Evolutionary conservation across 331 rosid genomes (phyloP).

Genomic region (Quercus phellos): DNA sequence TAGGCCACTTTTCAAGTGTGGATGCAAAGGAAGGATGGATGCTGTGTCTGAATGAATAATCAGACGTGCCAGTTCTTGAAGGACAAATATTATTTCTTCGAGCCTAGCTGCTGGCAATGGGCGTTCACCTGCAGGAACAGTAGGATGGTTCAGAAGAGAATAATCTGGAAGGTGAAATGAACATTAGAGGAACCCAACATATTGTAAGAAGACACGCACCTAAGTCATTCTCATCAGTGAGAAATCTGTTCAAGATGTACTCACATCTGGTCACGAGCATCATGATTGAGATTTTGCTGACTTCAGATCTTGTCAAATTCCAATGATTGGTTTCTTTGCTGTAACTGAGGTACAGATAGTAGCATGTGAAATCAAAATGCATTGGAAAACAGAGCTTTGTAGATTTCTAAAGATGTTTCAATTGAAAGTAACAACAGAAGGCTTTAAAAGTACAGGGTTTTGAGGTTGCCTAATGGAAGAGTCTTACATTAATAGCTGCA

Average conservation of each 20-base stretch:
- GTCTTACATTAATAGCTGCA: not conserved
- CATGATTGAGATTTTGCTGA: constrained; percentile 72
- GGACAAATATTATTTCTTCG: constrained; percentile 68
- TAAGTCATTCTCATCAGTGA: constrained; percentile 62
- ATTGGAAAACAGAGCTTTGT: not conserved
- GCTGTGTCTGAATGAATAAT: constrained; percentile 61
- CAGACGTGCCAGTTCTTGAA: constrained; percentile 65
- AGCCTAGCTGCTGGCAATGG: constrained; percentile 81
- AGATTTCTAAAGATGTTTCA: not conserved
- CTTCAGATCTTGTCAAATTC: constrained; percentile 69
- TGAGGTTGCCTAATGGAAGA: not conserved
- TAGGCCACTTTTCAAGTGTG: constrained; percentile 48
- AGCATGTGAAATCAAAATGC: not conserved
- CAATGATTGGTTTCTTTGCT: constrained; percentile 42
- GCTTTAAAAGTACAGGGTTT: not conserved
- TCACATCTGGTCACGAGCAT: constrained; percentile 72
- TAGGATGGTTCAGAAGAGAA: not conserved
- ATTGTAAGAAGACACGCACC: constrained; percentile 40
- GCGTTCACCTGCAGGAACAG: constrained; percentile 55
- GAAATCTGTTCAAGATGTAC: constrained; percentile 69
- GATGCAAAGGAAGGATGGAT: constrained; percentile 59
- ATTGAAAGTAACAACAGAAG: not conserved
- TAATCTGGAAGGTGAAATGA: constrained; percentile 22
- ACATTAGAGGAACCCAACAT: constrained; percentile 1
- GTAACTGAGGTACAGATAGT: constrained; percentile 36